Evolutionary conservation across 495 filamentous ascomycete genomes (phyloP), one percentile per base, ranked within the genome.

Genomic region (Hypoxylon perforatum): DNA sequence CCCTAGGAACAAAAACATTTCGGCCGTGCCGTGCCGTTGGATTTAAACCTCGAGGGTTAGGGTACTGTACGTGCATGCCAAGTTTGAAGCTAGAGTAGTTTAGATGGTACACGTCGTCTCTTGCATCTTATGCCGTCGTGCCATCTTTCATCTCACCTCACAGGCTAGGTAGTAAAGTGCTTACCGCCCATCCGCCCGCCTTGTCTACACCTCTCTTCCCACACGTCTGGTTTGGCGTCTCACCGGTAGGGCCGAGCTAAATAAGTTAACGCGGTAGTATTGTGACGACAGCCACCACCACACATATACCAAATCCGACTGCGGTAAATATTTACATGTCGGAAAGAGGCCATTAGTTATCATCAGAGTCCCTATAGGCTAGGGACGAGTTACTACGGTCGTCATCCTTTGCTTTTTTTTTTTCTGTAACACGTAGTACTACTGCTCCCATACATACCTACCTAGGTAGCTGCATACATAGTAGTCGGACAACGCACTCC

Each of bases 1-100:
- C n/a, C 53, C 25, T 33, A 33, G 30, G 30, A 33, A 33, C 30
- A 33, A 35, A n/a, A 46, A 56, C 22, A 42, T 25, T 30, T 69
- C 61, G 61, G 66, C 61, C 66, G 66, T 61, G 61, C 66, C 66
- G 66, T 69, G 61, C 66, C 66, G 66, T 69, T 69, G 66, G 66
- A 69, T 69, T 69, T 57, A 60, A 69, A 57, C 61, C 66, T 51
- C 51, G 61, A 57, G 52, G 61, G 56, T 53, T 45, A 18, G 49
- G 39, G 30, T 33, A 33, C 30, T 58, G 54, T 55, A 48, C 14
- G 51, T 65, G 39, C n/a, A 60, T 47, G 57, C 36, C 30, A 41
- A n/a, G n/a, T 60, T 41, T 41, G 38, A 41, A 41, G 38, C 38
- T 41, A 41, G 15, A 41, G 38, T 33, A 33, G 30, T 10, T 33